Evolutionary conservation across 768 basidiomycete genomes (phyloP).

Genomic region (Rhizopogon vesiculosus): DNA sequence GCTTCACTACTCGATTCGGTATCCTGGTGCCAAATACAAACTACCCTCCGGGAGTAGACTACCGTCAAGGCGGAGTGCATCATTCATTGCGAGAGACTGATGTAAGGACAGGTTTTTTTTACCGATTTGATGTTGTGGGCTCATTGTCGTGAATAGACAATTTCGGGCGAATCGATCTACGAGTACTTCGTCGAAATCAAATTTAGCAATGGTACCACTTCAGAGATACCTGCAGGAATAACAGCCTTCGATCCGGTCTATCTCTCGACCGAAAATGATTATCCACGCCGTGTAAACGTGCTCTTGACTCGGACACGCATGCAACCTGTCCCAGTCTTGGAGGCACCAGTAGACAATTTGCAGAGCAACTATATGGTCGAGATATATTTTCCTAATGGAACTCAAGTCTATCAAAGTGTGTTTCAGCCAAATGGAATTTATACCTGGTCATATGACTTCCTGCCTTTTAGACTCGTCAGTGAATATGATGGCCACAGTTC

Average conservation of each 20-base stretch:
- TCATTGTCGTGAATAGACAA: background rate
- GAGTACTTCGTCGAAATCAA: constrained; percentile 13
- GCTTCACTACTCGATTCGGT: background rate
- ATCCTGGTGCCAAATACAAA: constrained; percentile 17
- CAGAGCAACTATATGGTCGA: constrained; percentile 3
- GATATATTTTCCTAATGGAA: background rate
- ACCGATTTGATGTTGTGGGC: background rate
- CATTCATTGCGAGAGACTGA: background rate
- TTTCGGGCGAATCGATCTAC: constrained; percentile 7
- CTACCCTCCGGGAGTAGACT: constrained; percentile 11
- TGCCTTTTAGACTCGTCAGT: background rate
- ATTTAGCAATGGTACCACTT: constrained; percentile 12
- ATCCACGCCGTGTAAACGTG: background rate
- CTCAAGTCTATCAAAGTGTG: background rate
- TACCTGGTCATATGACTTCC: background rate
- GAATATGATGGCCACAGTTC: constrained; percentile 2
- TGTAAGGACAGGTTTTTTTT: background rate
- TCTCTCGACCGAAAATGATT: background rate
- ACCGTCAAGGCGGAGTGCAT: background rate
- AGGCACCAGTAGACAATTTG: background rate
- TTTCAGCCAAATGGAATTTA: background rate
- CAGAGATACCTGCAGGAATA: constrained; percentile 11
- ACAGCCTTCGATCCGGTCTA: constrained; percentile 13
- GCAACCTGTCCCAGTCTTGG: background rate
- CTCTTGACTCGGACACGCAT: background rate